Percentiles rank a stretch among this genome's conserved stretches.
Conservation (phyloP, 495 filamentous ascomycete species). For the Parachaetomium inaequale region DNA sequence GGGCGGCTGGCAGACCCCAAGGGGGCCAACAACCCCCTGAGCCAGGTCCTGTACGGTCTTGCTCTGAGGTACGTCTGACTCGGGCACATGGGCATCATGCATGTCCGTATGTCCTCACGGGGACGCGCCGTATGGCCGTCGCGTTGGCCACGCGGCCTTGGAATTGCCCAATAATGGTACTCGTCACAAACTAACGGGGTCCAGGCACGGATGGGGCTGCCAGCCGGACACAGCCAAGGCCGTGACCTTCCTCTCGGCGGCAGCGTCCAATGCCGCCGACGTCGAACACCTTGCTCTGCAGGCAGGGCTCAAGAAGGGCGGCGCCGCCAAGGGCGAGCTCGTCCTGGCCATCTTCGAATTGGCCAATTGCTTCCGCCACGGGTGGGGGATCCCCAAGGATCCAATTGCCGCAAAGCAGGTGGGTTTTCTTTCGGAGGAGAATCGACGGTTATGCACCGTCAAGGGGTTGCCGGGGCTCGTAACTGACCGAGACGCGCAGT, state of each 20-base stretch:
- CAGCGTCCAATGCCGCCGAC: conserved; percentile 84
- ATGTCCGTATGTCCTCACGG: not conserved
- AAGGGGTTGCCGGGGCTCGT: not conserved
- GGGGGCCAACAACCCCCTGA: conserved; percentile 85
- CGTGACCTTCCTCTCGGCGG: conserved; percentile 77
- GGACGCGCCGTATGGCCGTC: conserved; percentile 20
- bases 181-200: conserved; percentile 15
- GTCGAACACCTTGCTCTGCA: conserved; percentile 79
- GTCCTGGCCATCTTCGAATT: conserved; percentile 96
- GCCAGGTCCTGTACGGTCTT: conserved; percentile 94
- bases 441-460: not conserved
- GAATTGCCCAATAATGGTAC: conserved; percentile 22
- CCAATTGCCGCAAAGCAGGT: conserved; percentile 72
- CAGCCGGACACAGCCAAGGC: conserved; percentile 65
- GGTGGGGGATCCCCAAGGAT: conserved; percentile 91
- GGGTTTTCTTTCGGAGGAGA: conserved; percentile 21
- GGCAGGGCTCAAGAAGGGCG: conserved; percentile 87
- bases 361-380: conserved; percentile 93
- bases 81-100: conserved; percentile 5
- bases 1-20: conserved; percentile 79
- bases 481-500: conserved; percentile 46
- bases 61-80: conserved; percentile 70
- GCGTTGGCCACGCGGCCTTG: conserved; percentile 14
- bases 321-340: conserved; percentile 92
- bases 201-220: conserved; percentile 92